phyloP scores from a whole-genome alignment of 192 early-diverging fungal species.

The Geosiphon pyriformis region DNA sequence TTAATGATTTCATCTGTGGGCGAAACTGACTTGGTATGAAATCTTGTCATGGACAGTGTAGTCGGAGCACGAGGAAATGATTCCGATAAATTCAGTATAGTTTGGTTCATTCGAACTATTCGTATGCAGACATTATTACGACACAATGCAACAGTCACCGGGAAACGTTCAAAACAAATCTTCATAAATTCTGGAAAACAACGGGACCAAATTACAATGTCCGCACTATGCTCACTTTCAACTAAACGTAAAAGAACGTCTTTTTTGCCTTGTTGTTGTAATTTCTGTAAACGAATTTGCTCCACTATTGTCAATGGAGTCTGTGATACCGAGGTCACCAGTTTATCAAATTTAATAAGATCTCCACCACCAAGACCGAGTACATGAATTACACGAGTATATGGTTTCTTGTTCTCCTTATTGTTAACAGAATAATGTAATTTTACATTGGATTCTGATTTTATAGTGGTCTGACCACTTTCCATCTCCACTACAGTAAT shows the following conservation, averaged over 20 bases:
- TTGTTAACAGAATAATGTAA: conserved; percentile 5
- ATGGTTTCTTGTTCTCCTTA: conserved; percentile 18
- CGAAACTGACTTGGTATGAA: conserved; percentile 27
- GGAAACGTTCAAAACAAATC: conserved; percentile 52
- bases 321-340: conserved; percentile 28
- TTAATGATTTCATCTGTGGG: conserved; percentile 60
- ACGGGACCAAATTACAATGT: conserved; percentile 58
- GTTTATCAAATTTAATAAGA: conserved; percentile 46
- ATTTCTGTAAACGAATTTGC: conserved; percentile 40
- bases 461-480: background rate
- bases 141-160: conserved; percentile 41
- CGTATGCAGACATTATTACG: conserved; percentile 54
- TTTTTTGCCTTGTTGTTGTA: conserved; percentile 43
- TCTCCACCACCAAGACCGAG: conserved; percentile 38
- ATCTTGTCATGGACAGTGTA: conserved; percentile 45
- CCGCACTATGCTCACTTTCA: conserved; percentile 7
- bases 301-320: conserved; percentile 33
- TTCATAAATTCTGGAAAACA: conserved; percentile 63
- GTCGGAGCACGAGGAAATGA: conserved; percentile 39
- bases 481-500: background rate
- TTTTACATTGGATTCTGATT: conserved; percentile 1
- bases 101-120: conserved; percentile 57
- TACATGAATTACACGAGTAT: conserved; percentile 33
- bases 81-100: conserved; percentile 52
- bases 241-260: conserved; percentile 47